Evolutionary conservation across 345 rosid species (phyloP).

Genomic region (Sonneratia caseolaris): DNA sequence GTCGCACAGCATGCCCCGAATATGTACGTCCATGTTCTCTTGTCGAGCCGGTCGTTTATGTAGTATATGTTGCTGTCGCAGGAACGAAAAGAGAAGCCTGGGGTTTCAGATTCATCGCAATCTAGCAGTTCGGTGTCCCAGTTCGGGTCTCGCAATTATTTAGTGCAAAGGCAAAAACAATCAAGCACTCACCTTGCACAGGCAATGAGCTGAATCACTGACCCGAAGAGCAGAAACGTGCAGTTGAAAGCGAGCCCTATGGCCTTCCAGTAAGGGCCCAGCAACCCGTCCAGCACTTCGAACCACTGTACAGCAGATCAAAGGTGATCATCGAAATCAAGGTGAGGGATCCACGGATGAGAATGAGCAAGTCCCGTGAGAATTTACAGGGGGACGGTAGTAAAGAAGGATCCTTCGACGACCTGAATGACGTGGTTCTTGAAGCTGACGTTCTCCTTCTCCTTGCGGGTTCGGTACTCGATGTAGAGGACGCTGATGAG

Average conservation of each 20-base stretch:
- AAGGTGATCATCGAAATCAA: neutral
- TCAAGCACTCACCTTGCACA: constrained; percentile 62
- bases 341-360: neutral
- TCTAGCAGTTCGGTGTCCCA: neutral
- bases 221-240: constrained; percentile 92
- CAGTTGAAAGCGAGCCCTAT: constrained; percentile 93
- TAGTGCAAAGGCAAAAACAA: neutral
- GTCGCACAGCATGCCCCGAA: constrained; percentile 99
- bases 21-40: constrained; percentile 98
- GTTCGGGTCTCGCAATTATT: neutral
- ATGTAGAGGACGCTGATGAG: constrained; percentile 94
- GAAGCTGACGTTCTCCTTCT: constrained; percentile 72
- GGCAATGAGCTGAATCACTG: constrained; percentile 96
- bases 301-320: constrained; percentile 61
- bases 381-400: neutral
- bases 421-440: constrained; percentile 51
- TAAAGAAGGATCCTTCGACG: neutral
- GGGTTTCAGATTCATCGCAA: neutral
- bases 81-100: neutral
- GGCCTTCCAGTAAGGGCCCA: constrained; percentile 97
- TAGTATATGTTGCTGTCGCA: constrained; percentile 78
- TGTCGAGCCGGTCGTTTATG: constrained; percentile 89
- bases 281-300: constrained; percentile 88
- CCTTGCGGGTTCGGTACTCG: constrained; percentile 83
- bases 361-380: too few species aligned